Evolutionary conservation across 257 asterid genomes (phyloP).

Genomic region (Salvia splendens): DNA sequence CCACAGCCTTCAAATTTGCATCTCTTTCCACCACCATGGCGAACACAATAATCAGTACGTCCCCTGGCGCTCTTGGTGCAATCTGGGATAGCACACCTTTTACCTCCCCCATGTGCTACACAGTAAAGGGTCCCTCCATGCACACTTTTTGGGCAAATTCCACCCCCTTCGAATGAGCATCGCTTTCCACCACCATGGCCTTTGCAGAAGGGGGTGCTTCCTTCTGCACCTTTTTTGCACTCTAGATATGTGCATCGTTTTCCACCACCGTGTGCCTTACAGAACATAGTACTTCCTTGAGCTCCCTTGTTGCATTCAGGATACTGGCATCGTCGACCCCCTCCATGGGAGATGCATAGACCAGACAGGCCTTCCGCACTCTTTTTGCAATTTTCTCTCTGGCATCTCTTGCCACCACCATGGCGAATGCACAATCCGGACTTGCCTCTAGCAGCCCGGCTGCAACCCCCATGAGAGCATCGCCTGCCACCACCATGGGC

Average conservation of each 20-base stretch:
- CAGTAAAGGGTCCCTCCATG: conserved; percentile 91
- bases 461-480: conserved; percentile 71
- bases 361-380: conserved; percentile 98
- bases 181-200: conserved; percentile 97
- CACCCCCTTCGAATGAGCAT: conserved; percentile 78
- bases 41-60: conserved; percentile 81
- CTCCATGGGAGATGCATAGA: conserved; percentile 95
- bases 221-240: conserved; percentile 91
- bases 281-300: conserved; percentile 86
- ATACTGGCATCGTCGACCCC: conserved; percentile 85
- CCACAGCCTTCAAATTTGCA: conserved; percentile 78
- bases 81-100: conserved; percentile 71
- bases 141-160: conserved; percentile 87
- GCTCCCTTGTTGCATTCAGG: conserved; percentile 77
- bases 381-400: conserved; percentile 68
- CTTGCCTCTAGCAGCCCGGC: conserved; percentile 85
- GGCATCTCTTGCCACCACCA: conserved; percentile 98
- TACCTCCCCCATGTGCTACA: conserved; percentile 95
- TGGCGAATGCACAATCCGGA: conserved; percentile 93
- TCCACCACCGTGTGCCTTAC: conserved; percentile 97
- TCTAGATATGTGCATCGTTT: conserved; percentile 69
- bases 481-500: conserved; percentile 97
- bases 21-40: conserved; percentile 97
- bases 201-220: conserved; percentile 88
- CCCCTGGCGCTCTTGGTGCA: conserved; percentile 98